phyloP scores from a whole-genome alignment of 495 filamentous ascomycete genomes.

The Chlorociboria aeruginascens region DNA sequence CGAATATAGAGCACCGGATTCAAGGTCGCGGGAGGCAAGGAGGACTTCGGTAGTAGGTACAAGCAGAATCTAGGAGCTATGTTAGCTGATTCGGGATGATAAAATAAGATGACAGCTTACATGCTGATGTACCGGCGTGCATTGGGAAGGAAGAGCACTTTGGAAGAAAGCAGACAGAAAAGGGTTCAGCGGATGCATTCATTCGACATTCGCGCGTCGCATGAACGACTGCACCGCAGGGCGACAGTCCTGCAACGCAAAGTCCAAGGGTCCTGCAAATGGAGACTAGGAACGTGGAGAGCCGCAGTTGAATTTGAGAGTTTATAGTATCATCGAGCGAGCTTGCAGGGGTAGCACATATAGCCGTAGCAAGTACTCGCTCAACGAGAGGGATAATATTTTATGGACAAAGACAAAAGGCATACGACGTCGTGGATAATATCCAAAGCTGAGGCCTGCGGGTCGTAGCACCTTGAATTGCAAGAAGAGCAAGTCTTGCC shows the following conservation, averaged over 20 bases:
- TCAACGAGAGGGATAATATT: too few species aligned
- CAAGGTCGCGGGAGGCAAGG: constrained; percentile 77
- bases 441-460: too few species aligned
- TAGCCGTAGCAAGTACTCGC: too few species aligned
- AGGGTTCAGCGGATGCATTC: constrained; percentile 99
- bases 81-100: constrained; percentile 8
- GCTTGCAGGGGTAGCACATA: too few species aligned
- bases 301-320: background rate
- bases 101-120: constrained; percentile 27
- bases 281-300: constrained; percentile 1
- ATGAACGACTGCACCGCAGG: constrained; percentile 13
- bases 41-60: constrained; percentile 89
- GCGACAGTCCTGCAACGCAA: constrained; percentile 13
- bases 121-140: constrained; percentile 83
- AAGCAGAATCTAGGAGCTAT: constrained; percentile 57
- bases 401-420: too few species aligned
- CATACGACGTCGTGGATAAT: too few species aligned
- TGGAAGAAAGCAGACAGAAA: constrained; percentile 97
- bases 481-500: too few species aligned
- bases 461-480: too few species aligned
- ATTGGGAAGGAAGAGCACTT: constrained; percentile 86
- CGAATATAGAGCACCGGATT: constrained; percentile 62
- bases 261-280: constrained; percentile 6
- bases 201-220: constrained; percentile 27
- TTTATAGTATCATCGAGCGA: background rate